Conservation (phyloP, 768 basidiomycete species). For the Xanthoconium purpureum region DNA sequence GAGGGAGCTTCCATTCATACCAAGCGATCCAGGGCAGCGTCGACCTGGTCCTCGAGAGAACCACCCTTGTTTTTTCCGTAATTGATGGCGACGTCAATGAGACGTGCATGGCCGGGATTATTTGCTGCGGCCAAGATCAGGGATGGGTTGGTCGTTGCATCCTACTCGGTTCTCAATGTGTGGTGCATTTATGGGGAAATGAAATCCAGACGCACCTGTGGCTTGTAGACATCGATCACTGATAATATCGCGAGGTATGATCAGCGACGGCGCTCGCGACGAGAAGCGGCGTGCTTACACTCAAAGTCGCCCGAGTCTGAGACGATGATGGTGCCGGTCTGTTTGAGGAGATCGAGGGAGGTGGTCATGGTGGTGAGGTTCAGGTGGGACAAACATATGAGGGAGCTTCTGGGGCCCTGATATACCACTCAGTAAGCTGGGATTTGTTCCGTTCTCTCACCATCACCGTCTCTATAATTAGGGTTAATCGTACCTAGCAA, state of each 20-base stretch:
- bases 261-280: constrained; percentile 21
- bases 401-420: too few species aligned
- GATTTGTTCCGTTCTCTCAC: too few species aligned
- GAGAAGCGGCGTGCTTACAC: constrained; percentile 39
- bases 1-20: constrained; percentile 44
- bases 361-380: constrained; percentile 75
- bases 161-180: constrained; percentile 43
- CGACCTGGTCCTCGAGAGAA: constrained; percentile 67
- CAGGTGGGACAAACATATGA: too few species aligned
- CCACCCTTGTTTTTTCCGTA: constrained; percentile 81
- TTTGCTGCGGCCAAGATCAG: constrained; percentile 90
- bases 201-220: constrained; percentile 53
- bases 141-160: constrained; percentile 98
- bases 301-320: constrained; percentile 98
- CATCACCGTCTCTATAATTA: too few species aligned
- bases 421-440: too few species aligned
- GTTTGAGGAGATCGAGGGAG: constrained; percentile 81
- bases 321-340: constrained; percentile 93
- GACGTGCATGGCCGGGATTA: constrained; percentile 78
- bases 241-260: constrained; percentile 27
- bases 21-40: constrained; percentile 84
- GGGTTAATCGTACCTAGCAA: too few species aligned
- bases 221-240: constrained; percentile 97
- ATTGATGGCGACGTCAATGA: constrained; percentile 73
- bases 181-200: constrained; percentile 1